Percentiles rank a stretch among this genome's conserved stretches.
phyloP scores from a whole-genome alignment of 202 grass and related monocot species.

The Panicum virgatum region DNA sequence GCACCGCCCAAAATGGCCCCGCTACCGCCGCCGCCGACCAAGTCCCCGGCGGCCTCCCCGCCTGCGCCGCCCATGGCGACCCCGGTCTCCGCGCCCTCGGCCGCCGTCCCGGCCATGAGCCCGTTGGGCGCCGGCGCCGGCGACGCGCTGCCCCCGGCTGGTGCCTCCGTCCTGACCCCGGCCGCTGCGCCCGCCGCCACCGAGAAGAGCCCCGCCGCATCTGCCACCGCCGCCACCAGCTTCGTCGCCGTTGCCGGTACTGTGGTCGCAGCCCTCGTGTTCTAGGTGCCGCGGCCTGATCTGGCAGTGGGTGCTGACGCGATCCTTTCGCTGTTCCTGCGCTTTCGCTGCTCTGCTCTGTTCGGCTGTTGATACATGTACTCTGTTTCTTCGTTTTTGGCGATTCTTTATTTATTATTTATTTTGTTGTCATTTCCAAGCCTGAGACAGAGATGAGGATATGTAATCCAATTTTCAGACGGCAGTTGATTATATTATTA shows the following conservation, averaged over 20 bases:
- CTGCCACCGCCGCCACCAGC: neutral
- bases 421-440: neutral
- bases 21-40: conserved; percentile 12
- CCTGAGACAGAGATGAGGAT: conserved; percentile 2
- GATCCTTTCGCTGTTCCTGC: too few species aligned
- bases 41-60: neutral
- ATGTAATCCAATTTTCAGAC: conserved; percentile 17
- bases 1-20: conserved; percentile 28
- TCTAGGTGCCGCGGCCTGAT: conserved; percentile 19
- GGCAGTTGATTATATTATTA: neutral
- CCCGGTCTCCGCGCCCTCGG: conserved; percentile 2
- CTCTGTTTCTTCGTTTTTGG: neutral
- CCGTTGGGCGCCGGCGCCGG: neutral
- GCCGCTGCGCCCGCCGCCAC: neutral
- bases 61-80: conserved; percentile 14
- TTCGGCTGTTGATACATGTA: conserved; percentile 24
- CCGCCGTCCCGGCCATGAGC: neutral
- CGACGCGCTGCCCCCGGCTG: neutral
- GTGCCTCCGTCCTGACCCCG: neutral
- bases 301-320: neutral
- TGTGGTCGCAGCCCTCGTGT: conserved; percentile 1
- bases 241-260: conserved; percentile 20
- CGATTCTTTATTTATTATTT: conserved; percentile 40
- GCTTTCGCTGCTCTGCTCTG: neutral
- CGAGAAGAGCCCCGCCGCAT: neutral